These are phyloP conservation scores for Nemophila menziesii DNA, from an alignment of 257 asterid genomes.

Conservation along the genomic window DNA sequence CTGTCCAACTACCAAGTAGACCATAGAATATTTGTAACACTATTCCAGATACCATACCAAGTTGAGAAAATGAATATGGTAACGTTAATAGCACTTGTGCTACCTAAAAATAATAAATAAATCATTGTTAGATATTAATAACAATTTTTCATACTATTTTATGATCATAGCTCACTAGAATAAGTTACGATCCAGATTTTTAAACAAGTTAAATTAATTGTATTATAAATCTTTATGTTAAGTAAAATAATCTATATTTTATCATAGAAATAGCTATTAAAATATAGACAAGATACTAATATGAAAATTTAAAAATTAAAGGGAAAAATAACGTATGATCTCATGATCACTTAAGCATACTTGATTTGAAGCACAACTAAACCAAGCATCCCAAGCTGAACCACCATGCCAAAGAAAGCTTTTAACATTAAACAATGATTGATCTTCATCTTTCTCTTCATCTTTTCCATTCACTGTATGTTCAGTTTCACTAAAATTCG, in stretches of 20 bases:
- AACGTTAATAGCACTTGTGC: constrained; percentile 90
- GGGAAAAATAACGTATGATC: background rate
- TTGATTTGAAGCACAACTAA: constrained; percentile 94
- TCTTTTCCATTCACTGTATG: constrained; percentile 28
- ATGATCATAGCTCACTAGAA: no score
- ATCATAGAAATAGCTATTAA: no score
- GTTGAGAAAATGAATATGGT: constrained; percentile 89
- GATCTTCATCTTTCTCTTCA: constrained; percentile 35
- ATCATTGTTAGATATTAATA: background rate
- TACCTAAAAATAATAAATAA: constrained; percentile 29
- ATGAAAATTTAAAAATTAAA: background rate
- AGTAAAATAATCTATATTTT: no score
- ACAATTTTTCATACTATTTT: no score
- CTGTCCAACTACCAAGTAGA: constrained; percentile 90
- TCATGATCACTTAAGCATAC: constrained; percentile 16
- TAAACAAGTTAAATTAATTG: no score
- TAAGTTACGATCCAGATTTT: no score
- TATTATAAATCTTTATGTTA: no score
- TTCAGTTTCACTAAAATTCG: constrained; percentile 45
- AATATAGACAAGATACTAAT: no score
- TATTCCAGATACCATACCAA: constrained; percentile 79
- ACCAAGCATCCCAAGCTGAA: constrained; percentile 98
- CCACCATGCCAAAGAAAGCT: constrained; percentile 96
- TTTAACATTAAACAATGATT: constrained; percentile 42
- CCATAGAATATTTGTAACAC: constrained; percentile 77